Evolutionary conservation across 345 rosid genomes (phyloP).

Genomic region (Eutrema heterophyllum): DNA sequence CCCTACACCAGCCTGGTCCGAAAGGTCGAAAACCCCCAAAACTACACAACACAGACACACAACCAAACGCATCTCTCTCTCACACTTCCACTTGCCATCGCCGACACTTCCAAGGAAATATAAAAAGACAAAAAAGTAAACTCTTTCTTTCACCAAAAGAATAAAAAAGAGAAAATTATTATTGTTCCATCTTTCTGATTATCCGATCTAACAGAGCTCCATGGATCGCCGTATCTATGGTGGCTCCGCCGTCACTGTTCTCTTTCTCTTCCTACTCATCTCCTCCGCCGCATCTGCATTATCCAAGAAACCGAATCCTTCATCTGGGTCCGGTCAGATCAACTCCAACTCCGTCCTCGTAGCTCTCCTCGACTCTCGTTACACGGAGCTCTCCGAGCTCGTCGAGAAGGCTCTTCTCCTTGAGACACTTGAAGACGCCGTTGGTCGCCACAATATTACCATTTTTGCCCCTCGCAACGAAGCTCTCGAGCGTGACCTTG

Average conservation of each 20-base stretch:
- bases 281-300: constrained; percentile 4
- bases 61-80: constrained; percentile 23
- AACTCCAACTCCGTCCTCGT: constrained; percentile 78
- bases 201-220: constrained; percentile 28
- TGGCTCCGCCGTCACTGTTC: constrained; percentile 10
- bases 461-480: constrained; percentile 73
- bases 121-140: constrained; percentile 3
- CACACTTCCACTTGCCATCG: constrained; percentile 23
- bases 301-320: constrained; percentile 20
- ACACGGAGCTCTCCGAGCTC: constrained; percentile 68
- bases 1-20: constrained; percentile 32
- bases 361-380: constrained; percentile 78
- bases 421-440: constrained; percentile 57
- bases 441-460: constrained; percentile 57
- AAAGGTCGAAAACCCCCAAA: constrained; percentile 11
- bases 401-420: constrained; percentile 70
- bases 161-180: not conserved
- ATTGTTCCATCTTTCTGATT: constrained; percentile 10
- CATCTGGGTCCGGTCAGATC: constrained; percentile 43
- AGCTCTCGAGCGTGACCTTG: constrained; percentile 64
- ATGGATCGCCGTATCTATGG: constrained; percentile 33
- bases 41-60: constrained; percentile 25
- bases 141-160: constrained; percentile 21
- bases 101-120: constrained; percentile 28
- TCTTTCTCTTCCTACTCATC: not conserved